These are phyloP conservation scores for Terfezia boudieri DNA, from an alignment of 495 filamentous ascomycete genomes.

Conservation along the genomic window DNA sequence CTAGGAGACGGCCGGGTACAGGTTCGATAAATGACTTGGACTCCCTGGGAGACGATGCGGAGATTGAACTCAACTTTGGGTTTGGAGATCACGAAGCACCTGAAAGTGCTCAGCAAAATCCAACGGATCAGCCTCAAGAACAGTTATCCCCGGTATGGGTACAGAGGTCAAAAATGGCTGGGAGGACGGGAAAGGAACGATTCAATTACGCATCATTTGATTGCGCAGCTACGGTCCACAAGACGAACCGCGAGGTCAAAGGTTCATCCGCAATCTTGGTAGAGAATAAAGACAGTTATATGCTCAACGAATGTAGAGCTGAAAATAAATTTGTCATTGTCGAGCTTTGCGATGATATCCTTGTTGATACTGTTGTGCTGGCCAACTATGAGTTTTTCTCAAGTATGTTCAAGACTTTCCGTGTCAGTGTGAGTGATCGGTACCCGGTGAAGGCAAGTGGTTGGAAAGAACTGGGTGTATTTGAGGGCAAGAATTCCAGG, in stretches of 20 bases:
- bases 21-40: constrained; percentile 36
- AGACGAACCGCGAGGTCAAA: constrained; percentile 65
- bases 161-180: constrained; percentile 61
- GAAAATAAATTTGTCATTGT: constrained; percentile 86
- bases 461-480: constrained; percentile 75
- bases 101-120: constrained; percentile 8
- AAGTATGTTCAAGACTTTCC: constrained; percentile 77
- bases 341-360: constrained; percentile 73
- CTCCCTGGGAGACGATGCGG: constrained; percentile 62
- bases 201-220: constrained; percentile 97
- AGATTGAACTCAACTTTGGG: constrained; percentile 79
- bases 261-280: constrained; percentile 68
- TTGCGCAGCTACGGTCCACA: constrained; percentile 79
- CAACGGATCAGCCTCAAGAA: constrained; percentile 2
- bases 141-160: constrained; percentile 22
- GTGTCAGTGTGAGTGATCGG: constrained; percentile 72
- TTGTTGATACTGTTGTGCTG: constrained; percentile 84
- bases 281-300: constrained; percentile 96
- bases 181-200: constrained; percentile 82
- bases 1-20: constrained; percentile 21
- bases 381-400: constrained; percentile 97
- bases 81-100: constrained; percentile 11
- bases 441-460: constrained; percentile 83
- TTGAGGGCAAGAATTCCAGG: constrained; percentile 72
- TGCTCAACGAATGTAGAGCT: constrained; percentile 75